These are phyloP conservation scores for Arachnopeziza araneosa DNA, from an alignment of 2,329 filamentous ascomycete species.

Conservation along the genomic window DNA sequence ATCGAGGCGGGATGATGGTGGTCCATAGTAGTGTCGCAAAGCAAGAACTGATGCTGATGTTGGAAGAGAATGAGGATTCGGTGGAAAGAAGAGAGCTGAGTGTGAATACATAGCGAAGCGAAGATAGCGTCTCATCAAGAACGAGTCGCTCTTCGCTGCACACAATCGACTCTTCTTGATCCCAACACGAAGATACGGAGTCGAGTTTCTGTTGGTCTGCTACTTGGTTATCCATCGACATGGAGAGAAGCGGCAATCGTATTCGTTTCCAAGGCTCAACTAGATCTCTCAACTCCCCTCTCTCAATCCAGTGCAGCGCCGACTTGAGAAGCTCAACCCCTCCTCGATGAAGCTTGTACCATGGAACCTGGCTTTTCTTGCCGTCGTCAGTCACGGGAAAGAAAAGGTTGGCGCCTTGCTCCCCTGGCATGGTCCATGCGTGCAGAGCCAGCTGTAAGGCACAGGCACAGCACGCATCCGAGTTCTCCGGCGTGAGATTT, in stretches of 20 bases:
- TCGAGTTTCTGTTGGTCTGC: background rate
- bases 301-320: slow-evolving; percentile 8
- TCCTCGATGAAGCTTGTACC: slow-evolving; percentile 23
- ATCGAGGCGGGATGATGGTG: slow-evolving; percentile 1
- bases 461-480: slow-evolving; percentile 22
- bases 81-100: background rate
- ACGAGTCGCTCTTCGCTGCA: slow-evolving; percentile 1
- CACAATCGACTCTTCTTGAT: background rate
- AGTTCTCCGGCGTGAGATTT: slow-evolving; percentile 35
- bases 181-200: slow-evolving; percentile 1
- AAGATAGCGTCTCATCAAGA: slow-evolving; percentile 4
- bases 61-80: background rate
- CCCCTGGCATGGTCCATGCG: slow-evolving; percentile 17
- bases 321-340: slow-evolving; percentile 4
- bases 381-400: slow-evolving; percentile 17
- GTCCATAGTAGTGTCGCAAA: slow-evolving; percentile 7
- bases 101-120: slow-evolving; percentile 5
- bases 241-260: background rate
- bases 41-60: slow-evolving; percentile 1
- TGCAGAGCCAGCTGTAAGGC: slow-evolving; percentile 28
- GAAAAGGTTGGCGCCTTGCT: slow-evolving; percentile 18
- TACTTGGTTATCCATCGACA: no score
- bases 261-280: slow-evolving; percentile 1
- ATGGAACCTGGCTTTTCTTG: slow-evolving; percentile 14
- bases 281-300: slow-evolving; percentile 16